phyloP scores from a whole-genome alignment of 306 rosid genomes.

The Neltuma alba region DNA sequence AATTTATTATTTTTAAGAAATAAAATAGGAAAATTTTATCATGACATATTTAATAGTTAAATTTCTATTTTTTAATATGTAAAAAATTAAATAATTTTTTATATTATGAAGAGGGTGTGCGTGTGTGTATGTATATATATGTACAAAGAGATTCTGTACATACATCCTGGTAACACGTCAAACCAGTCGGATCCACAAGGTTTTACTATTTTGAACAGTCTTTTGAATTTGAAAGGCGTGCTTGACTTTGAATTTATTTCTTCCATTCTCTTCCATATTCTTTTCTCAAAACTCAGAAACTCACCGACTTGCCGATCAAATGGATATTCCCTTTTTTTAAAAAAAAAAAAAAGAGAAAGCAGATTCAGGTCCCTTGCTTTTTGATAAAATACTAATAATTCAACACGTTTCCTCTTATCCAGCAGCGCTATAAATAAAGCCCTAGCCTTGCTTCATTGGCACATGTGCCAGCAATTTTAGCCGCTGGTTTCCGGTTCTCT shows the following conservation, averaged over 20 bases:
- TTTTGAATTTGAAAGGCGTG: slow-evolving; percentile 25
- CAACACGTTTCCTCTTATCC: slow-evolving; percentile 4
- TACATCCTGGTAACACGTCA: background rate
- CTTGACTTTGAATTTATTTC: slow-evolving; percentile 48
- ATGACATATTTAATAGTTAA: too few relatives aligned
- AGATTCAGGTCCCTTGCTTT: background rate
- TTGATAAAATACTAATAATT: background rate
- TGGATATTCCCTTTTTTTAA: background rate
- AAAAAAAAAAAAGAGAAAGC: background rate
- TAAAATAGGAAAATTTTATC: too few relatives aligned
- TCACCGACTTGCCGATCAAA: background rate
- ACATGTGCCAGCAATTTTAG: slow-evolving; percentile 4
- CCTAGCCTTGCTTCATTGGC: background rate
- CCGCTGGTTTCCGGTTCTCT: slow-evolving; percentile 34
- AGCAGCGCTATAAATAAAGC: background rate
- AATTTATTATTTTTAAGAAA: too few relatives aligned
- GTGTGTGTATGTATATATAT: too few relatives aligned
- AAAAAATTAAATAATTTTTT: too few relatives aligned
- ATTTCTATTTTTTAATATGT: too few relatives aligned
- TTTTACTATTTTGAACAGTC: background rate
- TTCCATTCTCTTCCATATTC: background rate
- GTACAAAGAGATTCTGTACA: background rate
- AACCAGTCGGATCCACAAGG: background rate
- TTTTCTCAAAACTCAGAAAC: background rate
- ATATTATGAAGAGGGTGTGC: too few relatives aligned